A percentile compares a stretch with the other conserved stretches of the same genome.
Evolutionary conservation across 352 stramenopile species (phyloP).

Genomic region (Pythium sukuiense): DNA sequence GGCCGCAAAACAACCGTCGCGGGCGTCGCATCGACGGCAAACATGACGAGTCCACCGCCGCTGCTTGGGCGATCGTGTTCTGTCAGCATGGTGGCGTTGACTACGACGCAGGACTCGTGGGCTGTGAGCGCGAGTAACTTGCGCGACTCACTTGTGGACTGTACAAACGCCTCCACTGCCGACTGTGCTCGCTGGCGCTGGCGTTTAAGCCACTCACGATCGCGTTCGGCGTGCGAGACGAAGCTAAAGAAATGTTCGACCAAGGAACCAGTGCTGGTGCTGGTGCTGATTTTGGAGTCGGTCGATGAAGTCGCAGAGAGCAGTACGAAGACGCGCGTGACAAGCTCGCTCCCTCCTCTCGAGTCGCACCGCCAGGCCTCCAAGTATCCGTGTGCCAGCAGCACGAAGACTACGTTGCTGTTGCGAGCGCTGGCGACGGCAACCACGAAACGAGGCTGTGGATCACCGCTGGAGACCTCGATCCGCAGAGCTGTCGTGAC

Average conservation of each 20-base stretch:
- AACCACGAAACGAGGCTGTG: not conserved
- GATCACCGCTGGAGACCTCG: too few relatives aligned
- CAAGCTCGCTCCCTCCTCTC: not conserved
- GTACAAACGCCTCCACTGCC: constrained; percentile 5
- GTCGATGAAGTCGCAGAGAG: not conserved
- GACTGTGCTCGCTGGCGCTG: not conserved
- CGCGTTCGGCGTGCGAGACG: not conserved
- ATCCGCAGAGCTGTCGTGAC: not conserved
- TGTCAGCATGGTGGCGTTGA: constrained; percentile 20
- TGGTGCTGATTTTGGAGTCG: not conserved
- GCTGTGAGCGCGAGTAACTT: constrained; percentile 7
- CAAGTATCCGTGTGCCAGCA: constrained; percentile 9
- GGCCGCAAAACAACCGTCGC: constrained; percentile 2
- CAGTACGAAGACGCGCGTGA: not conserved
- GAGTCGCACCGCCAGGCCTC: constrained; percentile 5
- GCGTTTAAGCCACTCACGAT: not conserved
- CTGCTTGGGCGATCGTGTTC: not conserved
- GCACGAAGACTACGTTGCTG: not conserved
- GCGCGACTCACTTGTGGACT: not conserved
- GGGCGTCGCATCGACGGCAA: not conserved
- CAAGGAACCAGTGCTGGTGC: not conserved
- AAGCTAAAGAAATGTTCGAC: constrained; percentile 8
- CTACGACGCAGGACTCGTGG: constrained; percentile 9
- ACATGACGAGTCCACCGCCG: constrained; percentile 5
- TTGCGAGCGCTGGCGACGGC: not conserved